These are phyloP conservation scores for Ballota nigra DNA, from an alignment of 257 asterid genomes.

Conservation along the genomic window DNA sequence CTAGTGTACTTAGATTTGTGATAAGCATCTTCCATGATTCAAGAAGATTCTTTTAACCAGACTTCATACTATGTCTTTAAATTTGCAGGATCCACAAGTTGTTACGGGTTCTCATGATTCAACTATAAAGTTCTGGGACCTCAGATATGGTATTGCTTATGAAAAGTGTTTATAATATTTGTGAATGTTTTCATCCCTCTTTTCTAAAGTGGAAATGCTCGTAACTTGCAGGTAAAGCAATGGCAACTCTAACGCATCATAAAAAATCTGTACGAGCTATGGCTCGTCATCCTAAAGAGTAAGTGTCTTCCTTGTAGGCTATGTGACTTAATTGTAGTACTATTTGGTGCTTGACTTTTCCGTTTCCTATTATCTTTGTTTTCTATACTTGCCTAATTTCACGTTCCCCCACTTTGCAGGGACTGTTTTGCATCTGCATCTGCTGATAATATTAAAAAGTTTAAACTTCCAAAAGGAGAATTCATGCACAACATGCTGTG, in stretches of 20 bases:
- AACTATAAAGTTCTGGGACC: conserved; percentile 94
- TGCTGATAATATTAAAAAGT: conserved; percentile 91
- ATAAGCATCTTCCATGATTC: conserved; percentile 14
- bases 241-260: conserved; percentile 82
- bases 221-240: conserved; percentile 71
- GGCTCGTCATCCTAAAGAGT: conserved; percentile 88
- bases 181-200: conserved; percentile 9
- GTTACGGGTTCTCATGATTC: conserved; percentile 94
- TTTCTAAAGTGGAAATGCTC: conserved; percentile 20
- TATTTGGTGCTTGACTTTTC: conserved; percentile 2
- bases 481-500: conserved; percentile 99
- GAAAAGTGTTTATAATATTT: not conserved
- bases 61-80: conserved; percentile 22
- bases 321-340: conserved; percentile 2
- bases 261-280: conserved; percentile 87
- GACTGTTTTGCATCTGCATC: conserved; percentile 95
- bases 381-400: conserved; percentile 19
- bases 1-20: not conserved
- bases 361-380: conserved; percentile 2
- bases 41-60: conserved; percentile 2
- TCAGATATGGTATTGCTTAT: conserved; percentile 58
- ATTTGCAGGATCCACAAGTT: conserved; percentile 95
- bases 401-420: conserved; percentile 44
- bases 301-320: conserved; percentile 15
- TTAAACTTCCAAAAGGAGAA: conserved; percentile 95